Evolutionary conservation across 2,329 filamentous ascomycete species (phyloP).

Genomic region (Talaromyces funiculosus): DNA sequence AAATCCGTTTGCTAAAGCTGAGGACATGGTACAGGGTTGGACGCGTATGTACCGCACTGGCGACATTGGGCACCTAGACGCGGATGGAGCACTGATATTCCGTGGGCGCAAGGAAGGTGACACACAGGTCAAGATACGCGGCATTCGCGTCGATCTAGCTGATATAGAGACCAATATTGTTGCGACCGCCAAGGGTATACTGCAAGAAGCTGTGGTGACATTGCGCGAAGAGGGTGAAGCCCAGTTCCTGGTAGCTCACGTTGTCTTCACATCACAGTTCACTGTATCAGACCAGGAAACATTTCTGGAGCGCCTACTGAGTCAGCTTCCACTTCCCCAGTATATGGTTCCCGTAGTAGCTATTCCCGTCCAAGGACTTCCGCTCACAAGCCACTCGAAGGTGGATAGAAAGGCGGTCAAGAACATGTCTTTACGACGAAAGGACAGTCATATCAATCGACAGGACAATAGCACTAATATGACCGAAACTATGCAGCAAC

Average conservation of each 20-base stretch:
- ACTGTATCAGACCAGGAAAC: background rate
- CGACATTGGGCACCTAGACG: background rate
- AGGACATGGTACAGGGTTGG: constrained; percentile 8
- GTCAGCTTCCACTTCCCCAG: constrained; percentile 27
- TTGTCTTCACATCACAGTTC: background rate
- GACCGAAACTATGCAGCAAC: too few species aligned
- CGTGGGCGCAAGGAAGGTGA: background rate
- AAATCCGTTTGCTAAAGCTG: background rate
- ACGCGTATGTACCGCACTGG: background rate
- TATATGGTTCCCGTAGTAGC: constrained; percentile 34
- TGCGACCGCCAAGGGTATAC: background rate
- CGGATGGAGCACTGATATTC: constrained; percentile 22
- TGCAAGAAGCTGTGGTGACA: background rate
- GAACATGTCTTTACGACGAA: constrained; percentile 19
- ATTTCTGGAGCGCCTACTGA: constrained; percentile 23
- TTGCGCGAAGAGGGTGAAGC: constrained; percentile 17
- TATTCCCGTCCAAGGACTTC: constrained; percentile 23
- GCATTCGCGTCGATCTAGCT: constrained; percentile 42
- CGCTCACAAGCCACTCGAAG: constrained; percentile 27
- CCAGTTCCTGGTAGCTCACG: constrained; percentile 19
- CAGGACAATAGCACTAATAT: background rate
- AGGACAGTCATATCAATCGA: background rate
- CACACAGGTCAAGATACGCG: constrained; percentile 15
- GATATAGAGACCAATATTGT: constrained; percentile 40
- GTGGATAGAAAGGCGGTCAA: constrained; percentile 20